Percentiles rank a stretch among this genome's conserved stretches.
Conservation (phyloP, 306 rosid genomes). For the Citrullus amarus region DNA sequence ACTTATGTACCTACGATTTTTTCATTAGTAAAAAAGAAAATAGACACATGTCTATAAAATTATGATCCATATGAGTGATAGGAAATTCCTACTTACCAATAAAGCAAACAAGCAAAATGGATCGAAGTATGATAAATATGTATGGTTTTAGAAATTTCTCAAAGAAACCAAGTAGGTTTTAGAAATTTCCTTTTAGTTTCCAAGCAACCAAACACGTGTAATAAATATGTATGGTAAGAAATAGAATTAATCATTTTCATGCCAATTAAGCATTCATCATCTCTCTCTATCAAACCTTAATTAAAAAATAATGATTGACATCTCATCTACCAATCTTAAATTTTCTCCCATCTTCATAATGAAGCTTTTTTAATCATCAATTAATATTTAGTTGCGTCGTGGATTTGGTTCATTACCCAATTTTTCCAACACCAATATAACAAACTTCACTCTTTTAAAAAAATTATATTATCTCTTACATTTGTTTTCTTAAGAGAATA, state of each 20-base stretch:
- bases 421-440: neutral
- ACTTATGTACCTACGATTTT: too few relatives aligned
- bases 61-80: too few relatives aligned
- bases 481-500: neutral
- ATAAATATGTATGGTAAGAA: neutral
- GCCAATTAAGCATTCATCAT: neutral
- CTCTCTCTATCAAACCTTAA: slow-evolving; percentile 1
- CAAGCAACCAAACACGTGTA: neutral
- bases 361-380: neutral
- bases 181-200: neutral
- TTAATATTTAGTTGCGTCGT: neutral
- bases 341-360: neutral
- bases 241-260: neutral
- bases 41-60: too few relatives aligned
- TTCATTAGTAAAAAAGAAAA: too few relatives aligned
- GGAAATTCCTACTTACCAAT: too few relatives aligned
- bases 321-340: neutral
- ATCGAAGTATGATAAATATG: too few relatives aligned
- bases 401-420: slow-evolving; percentile 1
- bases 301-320: neutral
- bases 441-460: neutral
- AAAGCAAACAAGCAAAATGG: too few relatives aligned
- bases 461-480: neutral
- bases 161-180: neutral
- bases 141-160: too few relatives aligned